These are phyloP conservation scores for Cymbopogon flexuosus DNA, from an alignment of 202 grass and related monocot species.

Conservation along the genomic window DNA sequence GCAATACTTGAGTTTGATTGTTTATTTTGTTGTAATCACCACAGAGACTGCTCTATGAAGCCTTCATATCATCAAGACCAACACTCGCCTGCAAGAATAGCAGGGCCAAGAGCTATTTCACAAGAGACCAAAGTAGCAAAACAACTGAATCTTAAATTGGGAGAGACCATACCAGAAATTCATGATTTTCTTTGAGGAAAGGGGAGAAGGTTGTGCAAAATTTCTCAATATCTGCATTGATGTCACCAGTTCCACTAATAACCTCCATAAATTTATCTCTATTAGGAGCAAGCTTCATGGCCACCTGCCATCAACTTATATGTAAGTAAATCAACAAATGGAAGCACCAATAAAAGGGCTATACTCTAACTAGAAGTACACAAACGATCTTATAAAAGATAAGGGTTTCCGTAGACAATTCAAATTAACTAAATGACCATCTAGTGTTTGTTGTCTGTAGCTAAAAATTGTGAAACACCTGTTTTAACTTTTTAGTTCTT, in stretches of 20 bases:
- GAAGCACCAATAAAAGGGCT: neutral
- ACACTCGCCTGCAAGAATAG: constrained; percentile 69
- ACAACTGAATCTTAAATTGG: neutral
- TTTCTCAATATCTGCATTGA: constrained; percentile 85
- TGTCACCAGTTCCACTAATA: constrained; percentile 61
- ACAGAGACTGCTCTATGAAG: constrained; percentile 50
- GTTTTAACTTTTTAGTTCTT: neutral
- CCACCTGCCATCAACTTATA: constrained; percentile 45
- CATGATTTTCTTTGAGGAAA: constrained; percentile 82
- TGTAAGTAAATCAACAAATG: neutral
- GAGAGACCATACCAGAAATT: constrained; percentile 55
- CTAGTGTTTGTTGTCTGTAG: neutral
- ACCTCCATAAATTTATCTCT: constrained; percentile 99
- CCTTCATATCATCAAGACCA: constrained; percentile 85
- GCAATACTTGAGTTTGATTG: neutral
- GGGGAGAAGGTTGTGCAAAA: constrained; percentile 80
- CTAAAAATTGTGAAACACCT: neutral
- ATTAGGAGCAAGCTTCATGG: constrained; percentile 87
- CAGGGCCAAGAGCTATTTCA: constrained; percentile 3
- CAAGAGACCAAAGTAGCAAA: neutral
- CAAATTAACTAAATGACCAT: neutral
- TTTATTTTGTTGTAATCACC: constrained; percentile 30
- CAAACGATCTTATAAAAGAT: neutral
- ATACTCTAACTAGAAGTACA: neutral
- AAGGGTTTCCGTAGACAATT: neutral